Evolutionary conservation across 306 rosid species (phyloP).

Genomic region (Castanospermum australe): DNA sequence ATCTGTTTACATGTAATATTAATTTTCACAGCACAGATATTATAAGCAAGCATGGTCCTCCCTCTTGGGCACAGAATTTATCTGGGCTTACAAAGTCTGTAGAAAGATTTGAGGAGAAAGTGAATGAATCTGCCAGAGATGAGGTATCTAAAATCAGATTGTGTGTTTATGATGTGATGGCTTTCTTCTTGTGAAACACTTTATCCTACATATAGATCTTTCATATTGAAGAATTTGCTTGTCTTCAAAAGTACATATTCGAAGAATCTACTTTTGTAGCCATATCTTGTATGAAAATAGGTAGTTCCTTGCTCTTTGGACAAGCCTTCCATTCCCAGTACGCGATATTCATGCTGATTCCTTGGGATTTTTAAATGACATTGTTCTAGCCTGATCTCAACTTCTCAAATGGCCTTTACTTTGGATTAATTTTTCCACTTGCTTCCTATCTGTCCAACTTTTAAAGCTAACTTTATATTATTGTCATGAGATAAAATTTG

Average conservation of each 20-base stretch:
- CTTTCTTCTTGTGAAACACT: background rate
- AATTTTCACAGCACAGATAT: constrained; percentile 4
- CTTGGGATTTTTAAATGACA: background rate
- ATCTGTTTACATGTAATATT: constrained; percentile 15
- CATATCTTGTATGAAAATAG: background rate
- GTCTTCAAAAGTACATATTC: background rate
- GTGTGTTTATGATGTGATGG: background rate
- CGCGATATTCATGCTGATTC: background rate
- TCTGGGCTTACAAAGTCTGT: background rate
- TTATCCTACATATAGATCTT: background rate
- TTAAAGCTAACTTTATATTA: background rate
- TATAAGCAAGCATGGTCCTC: background rate
- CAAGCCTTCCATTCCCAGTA: background rate
- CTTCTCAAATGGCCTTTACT: background rate
- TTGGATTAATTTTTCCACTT: background rate
- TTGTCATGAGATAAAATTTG: background rate
- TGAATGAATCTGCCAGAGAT: background rate
- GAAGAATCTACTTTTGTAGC: background rate
- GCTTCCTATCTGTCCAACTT: background rate
- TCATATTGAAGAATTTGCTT: background rate
- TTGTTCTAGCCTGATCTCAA: background rate
- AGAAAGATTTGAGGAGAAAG: background rate
- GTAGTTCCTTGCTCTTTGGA: background rate
- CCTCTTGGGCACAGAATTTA: too few relatives aligned
- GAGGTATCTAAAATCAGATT: constrained; percentile 30